These are phyloP conservation scores for Rhodomyrtus psidioides DNA, from an alignment of 441 rosid species.

Conservation along the genomic window DNA sequence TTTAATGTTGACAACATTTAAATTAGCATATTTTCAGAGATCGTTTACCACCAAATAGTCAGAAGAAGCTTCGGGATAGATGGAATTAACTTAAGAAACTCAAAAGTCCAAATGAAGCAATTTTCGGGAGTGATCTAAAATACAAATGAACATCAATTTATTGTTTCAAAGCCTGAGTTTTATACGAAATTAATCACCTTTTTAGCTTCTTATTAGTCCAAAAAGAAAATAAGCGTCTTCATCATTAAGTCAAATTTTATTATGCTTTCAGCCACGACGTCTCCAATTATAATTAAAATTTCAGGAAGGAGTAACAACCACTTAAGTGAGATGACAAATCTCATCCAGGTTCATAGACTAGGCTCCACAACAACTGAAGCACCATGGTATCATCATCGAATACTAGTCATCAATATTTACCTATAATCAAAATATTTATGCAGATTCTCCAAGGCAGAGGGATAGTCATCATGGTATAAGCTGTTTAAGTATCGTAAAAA, in stretches of 20 bases:
- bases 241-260: neutral
- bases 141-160: neutral
- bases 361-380: neutral
- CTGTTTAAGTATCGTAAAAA: constrained; percentile 84
- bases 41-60: neutral
- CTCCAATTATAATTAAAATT: neutral
- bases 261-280: neutral
- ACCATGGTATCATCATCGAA: neutral
- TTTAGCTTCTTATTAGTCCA: neutral
- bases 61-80: neutral
- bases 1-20: constrained; percentile 36
- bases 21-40: constrained; percentile 22
- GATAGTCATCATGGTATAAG: constrained; percentile 82
- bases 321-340: neutral
- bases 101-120: neutral
- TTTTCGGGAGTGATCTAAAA: neutral
- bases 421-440: constrained; percentile 93
- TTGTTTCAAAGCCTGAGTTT: neutral
- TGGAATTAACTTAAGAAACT: neutral
- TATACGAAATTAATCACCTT: neutral
- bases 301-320: neutral
- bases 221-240: neutral
- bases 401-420: constrained; percentile 26
- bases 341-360: neutral
- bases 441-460: constrained; percentile 88